Evolutionary conservation across 2,329 filamentous ascomycete species (phyloP).

Genomic region (Tolypocladium tundrense): DNA sequence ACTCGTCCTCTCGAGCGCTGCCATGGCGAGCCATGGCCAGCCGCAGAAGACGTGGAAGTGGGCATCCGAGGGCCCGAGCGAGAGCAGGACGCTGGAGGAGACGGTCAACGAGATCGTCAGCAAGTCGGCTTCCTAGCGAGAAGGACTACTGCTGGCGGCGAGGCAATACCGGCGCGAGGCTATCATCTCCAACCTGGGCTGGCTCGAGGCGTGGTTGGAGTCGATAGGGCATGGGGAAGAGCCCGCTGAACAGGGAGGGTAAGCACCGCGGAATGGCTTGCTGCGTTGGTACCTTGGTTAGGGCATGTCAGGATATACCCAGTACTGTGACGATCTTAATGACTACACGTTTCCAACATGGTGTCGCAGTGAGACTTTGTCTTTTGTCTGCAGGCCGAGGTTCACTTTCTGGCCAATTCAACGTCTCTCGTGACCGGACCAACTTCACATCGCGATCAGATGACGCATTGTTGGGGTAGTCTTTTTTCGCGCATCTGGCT

Average conservation of each 20-base stretch:
- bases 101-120: slow-evolving; percentile 10
- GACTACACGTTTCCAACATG: not conserved
- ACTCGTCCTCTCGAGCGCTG: slow-evolving; percentile 13
- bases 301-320: not conserved
- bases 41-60: slow-evolving; percentile 18
- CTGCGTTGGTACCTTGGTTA: not conserved
- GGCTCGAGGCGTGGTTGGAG: not conserved
- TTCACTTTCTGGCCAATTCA: not conserved
- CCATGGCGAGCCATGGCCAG: slow-evolving; percentile 7
- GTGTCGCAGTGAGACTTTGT: not conserved
- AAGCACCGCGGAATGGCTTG: not conserved
- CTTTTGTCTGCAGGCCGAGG: not conserved
- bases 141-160: not conserved
- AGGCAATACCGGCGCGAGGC: too few species aligned
- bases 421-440: too few species aligned
- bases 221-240: not conserved
- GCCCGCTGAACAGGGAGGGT: not conserved
- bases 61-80: slow-evolving; percentile 9
- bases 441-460: not conserved
- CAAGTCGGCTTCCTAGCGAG: slow-evolving; percentile 9
- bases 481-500: not conserved
- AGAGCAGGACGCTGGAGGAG: slow-evolving; percentile 10
- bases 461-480: too few species aligned
- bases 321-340: not conserved
- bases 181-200: not conserved